A percentile compares a stretch with the other conserved stretches of the same genome.
phyloP scores from a whole-genome alignment of 305 asterid species.

The Ilex paraguariensis region DNA sequence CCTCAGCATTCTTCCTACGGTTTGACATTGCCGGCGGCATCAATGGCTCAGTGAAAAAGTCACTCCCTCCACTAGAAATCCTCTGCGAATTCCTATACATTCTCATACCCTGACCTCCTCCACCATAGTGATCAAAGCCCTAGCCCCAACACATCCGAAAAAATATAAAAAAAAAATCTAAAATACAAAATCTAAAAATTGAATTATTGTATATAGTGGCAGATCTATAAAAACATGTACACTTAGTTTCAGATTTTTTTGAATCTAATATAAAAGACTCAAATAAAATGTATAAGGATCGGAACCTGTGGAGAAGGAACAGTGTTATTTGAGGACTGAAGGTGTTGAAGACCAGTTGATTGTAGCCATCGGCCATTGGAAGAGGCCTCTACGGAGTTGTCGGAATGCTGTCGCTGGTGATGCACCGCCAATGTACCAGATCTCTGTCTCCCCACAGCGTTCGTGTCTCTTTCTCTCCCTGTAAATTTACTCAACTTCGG shows the following conservation, averaged over 20 bases:
- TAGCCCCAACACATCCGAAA: slow-evolving; percentile 6
- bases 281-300: slow-evolving; percentile 9
- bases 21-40: slow-evolving; percentile 50
- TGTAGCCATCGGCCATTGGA: slow-evolving; percentile 94
- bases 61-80: slow-evolving; percentile 49
- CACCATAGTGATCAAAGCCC: slow-evolving; percentile 76
- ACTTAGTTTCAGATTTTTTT: no score
- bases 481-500: no score
- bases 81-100: slow-evolving; percentile 60
- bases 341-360: slow-evolving; percentile 95
- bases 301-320: slow-evolving; percentile 61
- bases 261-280: background rate
- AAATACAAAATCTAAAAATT: slow-evolving; percentile 3
- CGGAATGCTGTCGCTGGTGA: slow-evolving; percentile 90
- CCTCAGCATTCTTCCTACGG: slow-evolving; percentile 53
- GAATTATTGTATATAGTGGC: no score
- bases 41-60: slow-evolving; percentile 65
- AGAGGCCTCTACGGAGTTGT: slow-evolving; percentile 64
- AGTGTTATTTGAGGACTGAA: slow-evolving; percentile 67
- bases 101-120: slow-evolving; percentile 71
- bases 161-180: background rate
- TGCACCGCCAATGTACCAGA: slow-evolving; percentile 78
- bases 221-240: no score
- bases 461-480: slow-evolving; percentile 40
- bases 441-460: slow-evolving; percentile 87